These are phyloP conservation scores for Protea cynaroides DNA, from an alignment of 164 flowering plant species.

Conservation along the genomic window DNA sequence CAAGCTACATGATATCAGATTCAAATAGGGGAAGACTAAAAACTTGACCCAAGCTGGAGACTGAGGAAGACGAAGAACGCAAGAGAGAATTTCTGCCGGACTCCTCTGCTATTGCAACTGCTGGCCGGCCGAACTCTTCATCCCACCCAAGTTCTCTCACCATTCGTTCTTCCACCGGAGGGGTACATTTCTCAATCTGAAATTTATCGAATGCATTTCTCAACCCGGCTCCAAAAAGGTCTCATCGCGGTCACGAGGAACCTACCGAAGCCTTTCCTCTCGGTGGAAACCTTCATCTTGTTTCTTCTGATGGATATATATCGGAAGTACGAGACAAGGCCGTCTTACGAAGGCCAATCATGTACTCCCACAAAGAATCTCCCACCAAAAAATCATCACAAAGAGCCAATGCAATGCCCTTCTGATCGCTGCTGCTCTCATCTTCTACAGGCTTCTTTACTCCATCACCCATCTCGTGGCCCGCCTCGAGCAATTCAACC, in stretches of 20 bases:
- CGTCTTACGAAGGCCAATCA: slow-evolving; percentile 6
- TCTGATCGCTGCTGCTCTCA: slow-evolving; percentile 19
- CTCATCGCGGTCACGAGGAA: slow-evolving; percentile 19
- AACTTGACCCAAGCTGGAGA: too few relatives aligned
- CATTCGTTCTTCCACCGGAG: too few relatives aligned
- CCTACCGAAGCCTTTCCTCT: slow-evolving; percentile 19
- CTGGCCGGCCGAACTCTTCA: too few relatives aligned
- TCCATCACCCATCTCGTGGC: slow-evolving; percentile 19
- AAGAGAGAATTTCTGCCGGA: too few relatives aligned
- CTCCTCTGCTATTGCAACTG: too few relatives aligned
- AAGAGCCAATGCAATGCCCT: slow-evolving; percentile 27
- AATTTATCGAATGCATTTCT: too few relatives aligned
- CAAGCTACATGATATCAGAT: too few relatives aligned
- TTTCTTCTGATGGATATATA: slow-evolving; percentile 20
- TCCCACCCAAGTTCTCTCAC: too few relatives aligned
- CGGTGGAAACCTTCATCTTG: slow-evolving; percentile 17
- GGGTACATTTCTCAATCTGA: too few relatives aligned
- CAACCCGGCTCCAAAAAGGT: slow-evolving; percentile 14
- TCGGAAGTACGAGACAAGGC: slow-evolving; percentile 24
- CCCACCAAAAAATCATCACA: slow-evolving; percentile 24
- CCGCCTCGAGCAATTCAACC: slow-evolving; percentile 15
- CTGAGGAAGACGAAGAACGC: too few relatives aligned
- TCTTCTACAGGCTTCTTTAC: slow-evolving; percentile 22
- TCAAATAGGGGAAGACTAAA: too few relatives aligned
- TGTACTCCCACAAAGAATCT: slow-evolving; percentile 18